Conservation (phyloP, 257 asterid species). For the Solanum arcanum region DNA sequence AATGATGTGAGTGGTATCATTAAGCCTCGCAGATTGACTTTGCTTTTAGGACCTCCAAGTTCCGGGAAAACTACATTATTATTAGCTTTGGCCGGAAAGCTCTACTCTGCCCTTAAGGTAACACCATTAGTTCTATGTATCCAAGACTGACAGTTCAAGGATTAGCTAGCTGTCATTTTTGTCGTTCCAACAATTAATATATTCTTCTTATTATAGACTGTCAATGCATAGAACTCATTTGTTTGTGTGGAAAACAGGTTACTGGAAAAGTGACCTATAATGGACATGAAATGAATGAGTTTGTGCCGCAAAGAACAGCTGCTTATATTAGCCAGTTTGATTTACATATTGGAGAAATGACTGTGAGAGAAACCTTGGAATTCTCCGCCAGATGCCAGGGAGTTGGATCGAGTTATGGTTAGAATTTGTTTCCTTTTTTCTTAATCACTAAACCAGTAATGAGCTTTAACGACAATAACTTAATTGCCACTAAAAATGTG, state of each 20-base stretch:
- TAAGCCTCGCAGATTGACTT: conserved; percentile 39
- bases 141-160: background rate
- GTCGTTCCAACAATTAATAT: background rate
- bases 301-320: conserved; percentile 51
- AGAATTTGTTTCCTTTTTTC: background rate
- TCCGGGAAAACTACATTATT: conserved; percentile 16
- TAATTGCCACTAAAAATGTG: background rate
- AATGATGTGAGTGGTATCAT: conserved; percentile 55
- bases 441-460: background rate
- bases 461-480: background rate
- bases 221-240: background rate
- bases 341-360: conserved; percentile 60
- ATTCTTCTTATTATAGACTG: background rate
- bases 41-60: background rate
- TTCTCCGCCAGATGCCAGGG: conserved; percentile 70
- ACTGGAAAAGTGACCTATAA: conserved; percentile 53
- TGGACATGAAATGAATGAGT: conserved; percentile 50
- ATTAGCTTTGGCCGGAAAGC: conserved; percentile 63
- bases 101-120: conserved; percentile 39
- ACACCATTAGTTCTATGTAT: background rate
- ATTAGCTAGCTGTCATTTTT: background rate
- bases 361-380: conserved; percentile 62
- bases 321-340: conserved; percentile 62
- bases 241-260: conserved; percentile 8
- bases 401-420: conserved; percentile 63